A percentile compares a stretch with the other conserved stretches of the same genome.
These are phyloP conservation scores for Geotrichum cucujoidarum DNA, from an alignment of 1,139 yeast genomes.

Conservation along the genomic window DNA sequence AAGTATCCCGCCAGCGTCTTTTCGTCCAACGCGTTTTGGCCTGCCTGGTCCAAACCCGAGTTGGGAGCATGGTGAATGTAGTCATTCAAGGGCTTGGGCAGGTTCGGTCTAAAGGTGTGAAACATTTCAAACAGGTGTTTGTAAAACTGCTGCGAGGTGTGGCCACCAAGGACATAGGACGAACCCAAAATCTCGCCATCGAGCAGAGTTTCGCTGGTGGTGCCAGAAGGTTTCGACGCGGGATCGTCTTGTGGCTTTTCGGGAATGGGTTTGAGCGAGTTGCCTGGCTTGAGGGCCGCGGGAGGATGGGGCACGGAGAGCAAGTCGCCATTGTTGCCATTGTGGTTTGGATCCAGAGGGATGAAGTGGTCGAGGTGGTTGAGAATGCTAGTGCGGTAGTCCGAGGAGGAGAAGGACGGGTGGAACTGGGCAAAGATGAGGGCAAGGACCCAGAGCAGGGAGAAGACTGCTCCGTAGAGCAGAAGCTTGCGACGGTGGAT, in stretches of 20 bases:
- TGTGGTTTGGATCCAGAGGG: background rate
- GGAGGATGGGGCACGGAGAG: background rate
- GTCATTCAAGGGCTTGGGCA: slow-evolving; percentile 6
- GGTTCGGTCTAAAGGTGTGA: slow-evolving; percentile 9
- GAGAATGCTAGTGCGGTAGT: slow-evolving; percentile 8
- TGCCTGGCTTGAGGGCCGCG: background rate
- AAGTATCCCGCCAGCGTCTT: slow-evolving; percentile 39
- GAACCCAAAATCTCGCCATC: background rate
- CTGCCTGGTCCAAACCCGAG: background rate
- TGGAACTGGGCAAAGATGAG: slow-evolving; percentile 5
- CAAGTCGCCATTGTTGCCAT: background rate
- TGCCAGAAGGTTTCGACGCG: background rate
- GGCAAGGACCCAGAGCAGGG: slow-evolving; percentile 8
- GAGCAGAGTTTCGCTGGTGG: background rate
- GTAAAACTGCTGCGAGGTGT: slow-evolving; percentile 11
- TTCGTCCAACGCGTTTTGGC: slow-evolving; percentile 1
- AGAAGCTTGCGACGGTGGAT: slow-evolving; percentile 6
- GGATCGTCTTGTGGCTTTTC: background rate
- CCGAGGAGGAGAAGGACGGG: slow-evolving; percentile 4
- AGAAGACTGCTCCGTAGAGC: slow-evolving; percentile 12
- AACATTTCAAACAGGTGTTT: slow-evolving; percentile 14
- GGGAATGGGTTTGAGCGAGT: slow-evolving; percentile 1
- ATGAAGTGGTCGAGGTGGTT: slow-evolving; percentile 4
- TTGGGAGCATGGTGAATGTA: slow-evolving; percentile 3
- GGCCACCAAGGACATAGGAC: slow-evolving; percentile 1